Evolutionary conservation across 306 rosid genomes (phyloP).

Genomic region (barrel medic (Medicago truncatula)): MtrunA17r5.0-ANR NC_053045.1:42590501-42591000

Average conservation of each 20-base stretch:
- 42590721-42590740: constrained; percentile 42
- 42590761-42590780: constrained; percentile 7
- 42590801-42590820: constrained; percentile 13
- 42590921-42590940: constrained; percentile 82
- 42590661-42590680: constrained; percentile 76
- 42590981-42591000: constrained; percentile 13
- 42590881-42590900: constrained; percentile 78
- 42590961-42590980: constrained; percentile 30
- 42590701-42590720: constrained; percentile 63
- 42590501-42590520: constrained; percentile 84
- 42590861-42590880: constrained; percentile 38
- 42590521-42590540: constrained; percentile 28
- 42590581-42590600: constrained; percentile 18
- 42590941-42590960: constrained; percentile 71
- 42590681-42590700: constrained; percentile 88
- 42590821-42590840: constrained; percentile 22
- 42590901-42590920: constrained; percentile 67
- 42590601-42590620: constrained; percentile 13
- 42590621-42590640: constrained; percentile 11
- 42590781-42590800: not conserved
- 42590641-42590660: constrained; percentile 73
- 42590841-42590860: constrained; percentile 18
- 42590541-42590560: constrained; percentile 27
- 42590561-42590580: constrained; percentile 10
- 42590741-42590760: constrained; percentile 33